A percentile compares a stretch with the other conserved stretches of the same genome.
Conservation (phyloP, 805 yeast genomes). For the Candida hungchunana region DNA sequence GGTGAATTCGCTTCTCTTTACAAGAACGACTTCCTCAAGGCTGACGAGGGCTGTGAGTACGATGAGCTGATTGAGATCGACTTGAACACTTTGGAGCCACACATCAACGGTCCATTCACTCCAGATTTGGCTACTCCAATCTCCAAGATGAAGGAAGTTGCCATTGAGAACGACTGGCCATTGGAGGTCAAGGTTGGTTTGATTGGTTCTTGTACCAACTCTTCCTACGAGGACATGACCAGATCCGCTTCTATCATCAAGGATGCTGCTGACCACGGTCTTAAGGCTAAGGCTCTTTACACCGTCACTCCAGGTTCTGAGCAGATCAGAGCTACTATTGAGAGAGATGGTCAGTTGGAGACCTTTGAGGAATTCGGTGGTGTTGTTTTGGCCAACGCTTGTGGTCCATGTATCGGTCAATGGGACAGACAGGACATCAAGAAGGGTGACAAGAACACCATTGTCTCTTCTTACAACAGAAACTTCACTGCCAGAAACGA, state of each 20-base stretch:
- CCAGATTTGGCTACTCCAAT: conserved; percentile 96
- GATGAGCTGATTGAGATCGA: conserved; percentile 91
- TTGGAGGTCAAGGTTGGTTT: conserved; percentile 81
- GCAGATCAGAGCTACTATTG: conserved; percentile 95
- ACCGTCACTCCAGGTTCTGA: conserved; percentile 98
- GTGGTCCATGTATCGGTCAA: conserved; percentile 99
- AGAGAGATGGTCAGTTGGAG: conserved; percentile 85
- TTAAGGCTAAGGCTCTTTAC: conserved; percentile 86
- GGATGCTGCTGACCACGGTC: conserved; percentile 83
- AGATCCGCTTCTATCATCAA: conserved; percentile 87
- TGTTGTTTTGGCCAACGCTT: conserved; percentile 90
- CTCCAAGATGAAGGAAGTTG: conserved; percentile 70
- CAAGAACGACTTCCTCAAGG: conserved; percentile 59
- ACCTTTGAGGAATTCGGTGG: conserved; percentile 87
- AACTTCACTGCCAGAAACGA: conserved; percentile 97
- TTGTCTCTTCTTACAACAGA: conserved; percentile 96
- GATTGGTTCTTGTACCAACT: conserved; percentile 98
- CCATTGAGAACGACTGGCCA: conserved; percentile 81
- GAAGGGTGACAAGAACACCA: conserved; percentile 73
- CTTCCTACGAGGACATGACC: conserved; percentile 97
- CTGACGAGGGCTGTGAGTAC: conserved; percentile 87
- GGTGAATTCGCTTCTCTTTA: conserved; percentile 43
- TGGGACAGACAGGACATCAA: conserved; percentile 88
- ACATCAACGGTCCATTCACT: conserved; percentile 96
- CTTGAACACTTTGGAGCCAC: conserved; percentile 84